Evolutionary conservation across 2,329 filamentous ascomycete genomes (phyloP), one percentile per base, ranked within the genome.

Genomic region (Penicillium sclerotigenum): DNA sequence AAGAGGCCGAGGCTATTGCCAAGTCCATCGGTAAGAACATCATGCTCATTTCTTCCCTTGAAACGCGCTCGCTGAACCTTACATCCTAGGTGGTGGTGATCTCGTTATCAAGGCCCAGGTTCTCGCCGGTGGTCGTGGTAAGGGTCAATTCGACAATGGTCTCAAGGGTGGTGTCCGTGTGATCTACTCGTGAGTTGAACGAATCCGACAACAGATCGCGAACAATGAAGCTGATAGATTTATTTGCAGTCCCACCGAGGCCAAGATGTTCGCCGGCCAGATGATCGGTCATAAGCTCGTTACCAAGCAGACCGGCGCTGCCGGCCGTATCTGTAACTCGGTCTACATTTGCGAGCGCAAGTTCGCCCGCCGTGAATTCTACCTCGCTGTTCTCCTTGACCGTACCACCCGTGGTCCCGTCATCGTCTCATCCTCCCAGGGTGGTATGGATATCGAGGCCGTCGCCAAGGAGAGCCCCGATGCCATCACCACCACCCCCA

Each of bases 101-200:
- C 93, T 97, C 86, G 94, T 99, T 68, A 97, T 99, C 85, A 99
- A 99, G 86, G 94, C 94, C 61, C 94, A 99, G 82, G 94, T 99
- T 59, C 89, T 99, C 62, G 94, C 94, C 61, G 94, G 94, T 79
- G 94, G 94, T 65, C 89, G 94, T 82, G 94, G 94, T 80, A 99
- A 99, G 84, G 94, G 94, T 68, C 88, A 87, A 69, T 99, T 99
- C 75, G 91, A 96, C 81, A 97, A 97, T 79, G 94, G 94, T 70
- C 87, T 99, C 75, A 99, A 99, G 84, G 94, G 94, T 71, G 94
- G 94, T 81, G 94, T 99, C 69, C 87, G 94, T 70, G 92, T 99
- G 71, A 96, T 99, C 80, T 99, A 97, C 86, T 97, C 93, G 82
- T 86, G 77, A 71, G 83, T 74, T 45, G 33, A 33, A 38, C 14